Evolutionary conservation across 2,329 filamentous ascomycete species (phyloP).

Genomic region (Pezicula radicicola): DNA sequence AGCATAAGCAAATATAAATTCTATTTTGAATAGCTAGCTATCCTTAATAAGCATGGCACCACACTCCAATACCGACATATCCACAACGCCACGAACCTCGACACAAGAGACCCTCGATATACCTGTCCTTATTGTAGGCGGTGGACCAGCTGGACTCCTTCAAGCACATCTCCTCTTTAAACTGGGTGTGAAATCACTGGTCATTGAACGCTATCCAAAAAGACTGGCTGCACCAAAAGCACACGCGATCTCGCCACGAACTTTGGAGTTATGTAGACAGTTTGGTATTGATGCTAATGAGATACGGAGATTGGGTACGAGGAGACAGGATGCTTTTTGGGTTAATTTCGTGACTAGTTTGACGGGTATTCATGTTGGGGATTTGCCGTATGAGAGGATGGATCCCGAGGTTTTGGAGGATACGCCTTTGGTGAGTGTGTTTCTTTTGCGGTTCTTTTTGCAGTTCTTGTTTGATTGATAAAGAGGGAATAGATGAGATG

Average conservation of each 20-base stretch:
- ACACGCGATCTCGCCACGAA: slow-evolving; percentile 26
- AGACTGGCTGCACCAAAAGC: slow-evolving; percentile 30
- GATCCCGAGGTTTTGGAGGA: slow-evolving; percentile 29
- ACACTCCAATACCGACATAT: not conserved
- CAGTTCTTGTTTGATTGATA: not conserved
- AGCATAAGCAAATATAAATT: no score
- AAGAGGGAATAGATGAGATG: not conserved
- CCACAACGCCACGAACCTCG: not conserved
- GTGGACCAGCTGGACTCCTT: slow-evolving; percentile 33
- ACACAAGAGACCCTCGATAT: slow-evolving; percentile 13
- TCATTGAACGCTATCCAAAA: slow-evolving; percentile 29
- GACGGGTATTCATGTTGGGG: slow-evolving; percentile 31
- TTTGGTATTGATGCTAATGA: slow-evolving; percentile 25
- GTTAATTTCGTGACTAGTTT: slow-evolving; percentile 38
- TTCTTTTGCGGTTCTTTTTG: not conserved
- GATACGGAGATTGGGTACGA: slow-evolving; percentile 26
- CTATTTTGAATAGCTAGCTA: no score
- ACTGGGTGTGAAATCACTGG: slow-evolving; percentile 25
- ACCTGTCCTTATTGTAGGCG: slow-evolving; percentile 34
- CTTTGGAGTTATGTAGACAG: slow-evolving; percentile 29
- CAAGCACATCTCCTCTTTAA: slow-evolving; percentile 31
- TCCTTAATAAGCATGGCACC: slow-evolving; percentile 3
- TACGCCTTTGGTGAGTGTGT: slow-evolving; percentile 28
- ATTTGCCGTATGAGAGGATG: slow-evolving; percentile 32
- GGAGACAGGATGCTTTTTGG: slow-evolving; percentile 33